Evolutionary conservation across 208 protist genomes (phyloP).

Genomic region (Herpetomonas samuelpessoai): DNA sequence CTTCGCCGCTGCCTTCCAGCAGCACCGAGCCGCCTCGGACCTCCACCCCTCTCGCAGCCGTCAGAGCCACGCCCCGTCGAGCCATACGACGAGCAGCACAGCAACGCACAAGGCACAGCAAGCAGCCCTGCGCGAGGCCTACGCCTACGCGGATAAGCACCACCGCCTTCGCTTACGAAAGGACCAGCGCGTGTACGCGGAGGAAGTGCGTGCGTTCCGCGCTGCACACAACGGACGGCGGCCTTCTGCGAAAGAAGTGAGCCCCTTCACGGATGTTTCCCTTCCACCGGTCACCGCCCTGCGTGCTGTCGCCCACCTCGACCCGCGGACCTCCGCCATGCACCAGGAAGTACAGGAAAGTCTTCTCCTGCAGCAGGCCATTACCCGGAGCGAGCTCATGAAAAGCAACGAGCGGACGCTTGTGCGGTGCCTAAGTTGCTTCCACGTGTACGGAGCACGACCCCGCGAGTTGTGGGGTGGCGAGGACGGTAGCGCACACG

Average conservation of each 20-base stretch:
- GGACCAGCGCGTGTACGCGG: slow-evolving; percentile 37
- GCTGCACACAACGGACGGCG: slow-evolving; percentile 40
- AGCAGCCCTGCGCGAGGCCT: slow-evolving; percentile 32
- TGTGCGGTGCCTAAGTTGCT: slow-evolving; percentile 76
- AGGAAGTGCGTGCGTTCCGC: slow-evolving; percentile 50
- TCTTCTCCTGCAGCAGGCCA: slow-evolving; percentile 57
- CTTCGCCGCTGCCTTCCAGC: neutral
- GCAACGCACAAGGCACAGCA: slow-evolving; percentile 21
- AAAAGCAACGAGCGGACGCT: slow-evolving; percentile 51
- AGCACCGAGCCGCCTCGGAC: too few relatives aligned
- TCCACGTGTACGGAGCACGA: slow-evolving; percentile 73
- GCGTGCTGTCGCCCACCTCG: slow-evolving; percentile 35
- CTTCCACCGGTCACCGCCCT: slow-evolving; percentile 65
- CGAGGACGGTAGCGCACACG: slow-evolving; percentile 19
- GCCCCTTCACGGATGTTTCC: slow-evolving; percentile 42
- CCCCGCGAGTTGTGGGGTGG: slow-evolving; percentile 61
- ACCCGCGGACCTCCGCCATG: slow-evolving; percentile 17
- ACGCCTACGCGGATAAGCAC: slow-evolving; percentile 25
- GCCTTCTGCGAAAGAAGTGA: slow-evolving; percentile 42
- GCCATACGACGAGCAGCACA: neutral
- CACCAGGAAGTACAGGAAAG: slow-evolving; percentile 37
- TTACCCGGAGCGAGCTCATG: slow-evolving; percentile 58
- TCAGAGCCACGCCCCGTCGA: too few relatives aligned
- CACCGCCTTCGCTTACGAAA: slow-evolving; percentile 57
- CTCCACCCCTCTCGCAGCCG: too few relatives aligned